Evolutionary conservation across 345 rosid species (phyloP).

Genomic region (Xanthoceras sorbifolium): DNA sequence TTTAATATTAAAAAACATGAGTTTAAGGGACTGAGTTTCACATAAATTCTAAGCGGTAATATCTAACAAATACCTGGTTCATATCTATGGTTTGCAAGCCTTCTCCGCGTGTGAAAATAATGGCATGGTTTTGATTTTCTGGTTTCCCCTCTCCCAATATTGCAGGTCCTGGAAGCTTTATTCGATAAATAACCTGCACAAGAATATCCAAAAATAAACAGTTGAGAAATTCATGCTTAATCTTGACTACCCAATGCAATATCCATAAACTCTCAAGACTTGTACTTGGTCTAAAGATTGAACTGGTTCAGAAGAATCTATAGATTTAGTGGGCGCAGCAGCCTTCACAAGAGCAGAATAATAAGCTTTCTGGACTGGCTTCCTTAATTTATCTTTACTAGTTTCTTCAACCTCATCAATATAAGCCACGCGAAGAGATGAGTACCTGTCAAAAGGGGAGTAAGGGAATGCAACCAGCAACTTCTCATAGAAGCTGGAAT

Average conservation of each 20-base stretch:
- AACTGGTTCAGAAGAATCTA: conserved; percentile 67
- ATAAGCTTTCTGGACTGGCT: conserved; percentile 54
- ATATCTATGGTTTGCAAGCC: conserved; percentile 66
- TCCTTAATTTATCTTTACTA: conserved; percentile 49
- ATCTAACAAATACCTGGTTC: conserved; percentile 46
- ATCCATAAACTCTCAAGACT: not conserved
- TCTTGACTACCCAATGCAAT: not conserved
- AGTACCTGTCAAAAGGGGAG: conserved; percentile 45
- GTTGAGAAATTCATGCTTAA: not conserved
- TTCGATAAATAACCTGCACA: conserved; percentile 49
- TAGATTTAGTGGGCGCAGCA: conserved; percentile 56
- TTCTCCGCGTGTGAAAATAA: conserved; percentile 65
- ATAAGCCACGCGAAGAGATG: conserved; percentile 75
- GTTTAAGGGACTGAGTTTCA: not conserved
- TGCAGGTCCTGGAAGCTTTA: conserved; percentile 65
- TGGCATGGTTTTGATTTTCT: conserved; percentile 65
- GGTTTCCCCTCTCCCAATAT: conserved; percentile 65
- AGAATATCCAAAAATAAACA: conserved; percentile 18
- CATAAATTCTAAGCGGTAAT: not conserved
- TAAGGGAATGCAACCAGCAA: conserved; percentile 8
- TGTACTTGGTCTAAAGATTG: conserved; percentile 73
- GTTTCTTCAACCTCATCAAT: conserved; percentile 78
- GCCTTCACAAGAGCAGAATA: conserved; percentile 77
- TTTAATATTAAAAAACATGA: conserved; percentile 2
- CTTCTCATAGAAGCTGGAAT: conserved; percentile 13